A percentile compares a stretch with the other conserved stretches of the same genome.
These are phyloP conservation scores for Rhododendron simsii DNA, from an alignment of 148 eudicot species.

Conservation along the genomic window DNA sequence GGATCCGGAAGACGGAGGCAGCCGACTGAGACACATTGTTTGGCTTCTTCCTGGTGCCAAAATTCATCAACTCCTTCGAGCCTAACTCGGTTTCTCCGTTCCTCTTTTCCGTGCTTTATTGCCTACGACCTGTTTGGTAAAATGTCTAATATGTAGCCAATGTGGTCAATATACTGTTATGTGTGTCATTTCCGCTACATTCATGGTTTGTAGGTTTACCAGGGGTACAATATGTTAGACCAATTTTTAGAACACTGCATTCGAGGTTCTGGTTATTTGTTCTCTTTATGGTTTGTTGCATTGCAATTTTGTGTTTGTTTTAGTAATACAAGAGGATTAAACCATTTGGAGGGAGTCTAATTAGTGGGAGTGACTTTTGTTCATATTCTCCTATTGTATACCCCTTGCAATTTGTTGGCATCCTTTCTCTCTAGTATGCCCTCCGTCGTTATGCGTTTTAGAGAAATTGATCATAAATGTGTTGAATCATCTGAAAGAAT, in stretches of 20 bases:
- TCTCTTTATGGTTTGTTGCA: background rate
- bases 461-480: background rate
- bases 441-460: background rate
- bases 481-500: background rate
- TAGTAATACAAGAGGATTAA: background rate
- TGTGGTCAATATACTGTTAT: background rate
- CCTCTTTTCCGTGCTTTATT: background rate
- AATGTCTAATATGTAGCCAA: background rate
- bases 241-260: background rate
- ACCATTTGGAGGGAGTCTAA: background rate
- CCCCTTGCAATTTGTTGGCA: background rate
- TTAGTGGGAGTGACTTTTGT: background rate
- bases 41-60: background rate
- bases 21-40: background rate
- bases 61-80: background rate
- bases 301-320: background rate
- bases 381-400: background rate
- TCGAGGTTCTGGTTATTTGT: background rate
- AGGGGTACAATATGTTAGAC: constrained; percentile 30
- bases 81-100: background rate
- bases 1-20: background rate
- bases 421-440: background rate
- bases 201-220: constrained; percentile 49
- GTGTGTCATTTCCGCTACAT: background rate
- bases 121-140: background rate